Evolutionary conservation across 2,329 filamentous ascomycete genomes (phyloP).

Genomic region (Aspergillus pseudotamarii): DNA sequence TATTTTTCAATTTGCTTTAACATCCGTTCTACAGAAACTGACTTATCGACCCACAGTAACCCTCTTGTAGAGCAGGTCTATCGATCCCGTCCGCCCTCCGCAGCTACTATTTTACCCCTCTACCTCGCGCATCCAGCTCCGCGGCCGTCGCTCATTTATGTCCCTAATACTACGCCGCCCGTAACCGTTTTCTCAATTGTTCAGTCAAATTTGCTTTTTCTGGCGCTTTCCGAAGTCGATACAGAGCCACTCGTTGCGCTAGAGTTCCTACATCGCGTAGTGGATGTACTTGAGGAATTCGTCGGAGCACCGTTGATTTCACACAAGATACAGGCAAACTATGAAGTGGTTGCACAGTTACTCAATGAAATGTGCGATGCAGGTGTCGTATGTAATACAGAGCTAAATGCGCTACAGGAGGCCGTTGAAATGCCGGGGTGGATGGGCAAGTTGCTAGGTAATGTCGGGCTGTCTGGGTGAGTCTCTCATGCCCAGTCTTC

Average conservation of each 20-base stretch:
- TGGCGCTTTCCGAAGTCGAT: slow-evolving; percentile 82
- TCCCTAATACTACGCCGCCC: slow-evolving; percentile 78
- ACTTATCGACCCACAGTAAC: slow-evolving; percentile 57
- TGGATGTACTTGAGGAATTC: slow-evolving; percentile 93
- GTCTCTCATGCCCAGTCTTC: slow-evolving; percentile 7
- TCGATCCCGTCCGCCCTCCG: slow-evolving; percentile 76
- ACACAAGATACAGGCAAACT: slow-evolving; percentile 82
- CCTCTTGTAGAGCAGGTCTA: slow-evolving; percentile 89
- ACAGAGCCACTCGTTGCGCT: slow-evolving; percentile 86
- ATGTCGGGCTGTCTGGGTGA: slow-evolving; percentile 79
- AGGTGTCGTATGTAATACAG: slow-evolving; percentile 84
- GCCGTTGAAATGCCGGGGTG: slow-evolving; percentile 89
- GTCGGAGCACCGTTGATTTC: slow-evolving; percentile 84
- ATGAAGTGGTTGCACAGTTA: slow-evolving; percentile 91
- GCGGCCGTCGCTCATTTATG: slow-evolving; percentile 82
- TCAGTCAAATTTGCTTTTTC: slow-evolving; percentile 85
- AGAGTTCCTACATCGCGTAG: slow-evolving; percentile 90
- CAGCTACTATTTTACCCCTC: slow-evolving; percentile 75
- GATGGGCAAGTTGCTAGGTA: slow-evolving; percentile 84
- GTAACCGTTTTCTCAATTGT: slow-evolving; percentile 84
- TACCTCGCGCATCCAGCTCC: slow-evolving; percentile 82
- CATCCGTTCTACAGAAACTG: slow-evolving; percentile 6
- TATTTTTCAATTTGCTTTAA: not conserved
- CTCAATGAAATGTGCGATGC: slow-evolving; percentile 96
- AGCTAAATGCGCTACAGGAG: slow-evolving; percentile 89